Evolutionary conservation across 2,329 filamentous ascomycete genomes (phyloP).

Genomic region (Lecanosticta acicola): DNA sequence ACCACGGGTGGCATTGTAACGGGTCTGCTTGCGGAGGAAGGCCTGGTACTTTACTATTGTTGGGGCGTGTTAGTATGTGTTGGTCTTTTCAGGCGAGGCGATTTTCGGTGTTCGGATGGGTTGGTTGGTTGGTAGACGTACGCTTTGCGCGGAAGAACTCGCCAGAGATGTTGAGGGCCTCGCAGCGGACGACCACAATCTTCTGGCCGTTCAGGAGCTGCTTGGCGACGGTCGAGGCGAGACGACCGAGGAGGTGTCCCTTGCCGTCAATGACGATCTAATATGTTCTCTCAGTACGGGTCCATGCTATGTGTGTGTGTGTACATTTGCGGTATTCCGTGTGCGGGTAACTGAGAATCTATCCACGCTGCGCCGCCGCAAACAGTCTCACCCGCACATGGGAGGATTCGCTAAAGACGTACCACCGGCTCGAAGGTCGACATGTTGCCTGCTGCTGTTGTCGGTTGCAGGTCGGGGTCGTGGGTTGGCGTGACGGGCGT

Average conservation of each 20-base stretch:
- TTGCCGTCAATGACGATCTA: slow-evolving; percentile 99
- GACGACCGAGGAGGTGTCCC: slow-evolving; percentile 98
- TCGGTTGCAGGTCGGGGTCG: slow-evolving; percentile 3
- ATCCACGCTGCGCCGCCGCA: not conserved
- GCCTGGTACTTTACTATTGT: slow-evolving; percentile 97
- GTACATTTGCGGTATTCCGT: not conserved
- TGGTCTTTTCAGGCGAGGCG: not conserved
- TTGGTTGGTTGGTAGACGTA: slow-evolving; percentile 56
- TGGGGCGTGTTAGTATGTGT: slow-evolving; percentile 10
- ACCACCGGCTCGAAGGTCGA: slow-evolving; percentile 63
- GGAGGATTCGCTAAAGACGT: slow-evolving; percentile 39
- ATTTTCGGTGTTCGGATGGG: slow-evolving; percentile 4
- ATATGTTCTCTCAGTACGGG: slow-evolving; percentile 14
- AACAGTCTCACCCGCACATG: slow-evolving; percentile 1
- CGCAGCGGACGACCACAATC: slow-evolving; percentile 97
- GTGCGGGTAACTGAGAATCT: slow-evolving; percentile 1
- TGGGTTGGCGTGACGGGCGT: slow-evolving; percentile 5
- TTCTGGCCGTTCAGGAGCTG: slow-evolving; percentile 98
- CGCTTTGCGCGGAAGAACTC: slow-evolving; percentile 99
- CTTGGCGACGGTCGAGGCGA: slow-evolving; percentile 97
- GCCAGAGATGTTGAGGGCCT: slow-evolving; percentile 99
- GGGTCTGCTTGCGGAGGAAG: slow-evolving; percentile 99
- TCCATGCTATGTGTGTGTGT: not conserved
- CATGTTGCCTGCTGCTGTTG: slow-evolving; percentile 46
- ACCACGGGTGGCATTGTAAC: slow-evolving; percentile 98